Base-by-base conservation (phyloP, 2,329 filamentous ascomycete species). In the Stagonosporopsis vannaccii region DNA sequence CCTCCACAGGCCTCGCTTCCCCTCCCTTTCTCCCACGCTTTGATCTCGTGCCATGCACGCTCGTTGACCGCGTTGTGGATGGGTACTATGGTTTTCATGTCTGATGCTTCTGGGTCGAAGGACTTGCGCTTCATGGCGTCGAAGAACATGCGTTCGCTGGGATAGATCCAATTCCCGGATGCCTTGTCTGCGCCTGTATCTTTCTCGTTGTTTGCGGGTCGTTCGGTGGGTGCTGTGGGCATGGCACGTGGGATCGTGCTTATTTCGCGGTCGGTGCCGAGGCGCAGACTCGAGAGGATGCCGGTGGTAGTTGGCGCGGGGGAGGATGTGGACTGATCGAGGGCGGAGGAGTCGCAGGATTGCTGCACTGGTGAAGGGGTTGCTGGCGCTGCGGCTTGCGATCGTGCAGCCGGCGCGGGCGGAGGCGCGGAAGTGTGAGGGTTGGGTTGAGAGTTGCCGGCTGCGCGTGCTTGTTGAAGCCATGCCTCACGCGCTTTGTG, bases 11-110 rank as follows among this genome's bases (percentile, higher is more conserved):
- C 79, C 65, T 90, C 79, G 33, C 80, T 76, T 55, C 85, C 76
- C 78, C 79, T 65, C 0, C 88, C 89, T 39, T 80, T 82, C 78
- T 99, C 95, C 95, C 95, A 99, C 40, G 85, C 81, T 66, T 90
- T 86, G 63, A 99, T 98, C 79, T 98, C 90, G 60, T 86, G 83
- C 95, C 95, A 99, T 0, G 95, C 95, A 37, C 91, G 84, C 84
- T 99, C 95, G 78, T 99, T 99, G 60, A 99, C 95, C 40, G 95
- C 95, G 75, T 99, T 99, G 79, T 99, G 95, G 69, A 98, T 98
- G 2, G 92, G 95, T 51, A 98, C 93, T 30, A 98, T 93, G 30
- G 90, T 90, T 69, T 86, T 88, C 89, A 97, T 97, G 77, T 97
- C 92, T 6, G 83, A 80, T 0, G 85, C 86, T 13, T 82, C 80